phyloP scores from a whole-genome alignment of 176 grass and related monocot species.

The Typha latifolia region DNA sequence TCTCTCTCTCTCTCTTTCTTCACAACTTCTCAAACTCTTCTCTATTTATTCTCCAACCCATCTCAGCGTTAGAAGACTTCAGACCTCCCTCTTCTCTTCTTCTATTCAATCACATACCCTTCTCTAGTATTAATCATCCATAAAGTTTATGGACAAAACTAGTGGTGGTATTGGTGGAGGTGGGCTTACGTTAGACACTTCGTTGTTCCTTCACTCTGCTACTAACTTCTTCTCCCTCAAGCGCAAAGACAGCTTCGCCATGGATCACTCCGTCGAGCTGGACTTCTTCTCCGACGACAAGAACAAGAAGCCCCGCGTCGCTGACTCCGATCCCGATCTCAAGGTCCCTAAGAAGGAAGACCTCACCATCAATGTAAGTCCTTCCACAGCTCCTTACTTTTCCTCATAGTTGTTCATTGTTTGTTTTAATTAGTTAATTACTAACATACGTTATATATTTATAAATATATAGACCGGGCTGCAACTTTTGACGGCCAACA shows the following conservation, averaged over 20 bases:
- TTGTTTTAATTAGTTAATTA: not conserved
- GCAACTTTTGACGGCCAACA: slow-evolving; percentile 53
- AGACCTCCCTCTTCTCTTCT: slow-evolving; percentile 3
- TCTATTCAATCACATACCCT: not conserved
- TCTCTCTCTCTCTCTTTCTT: not conserved
- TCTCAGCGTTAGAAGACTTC: slow-evolving; percentile 46
- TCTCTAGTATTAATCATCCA: not conserved
- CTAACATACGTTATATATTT: not conserved
- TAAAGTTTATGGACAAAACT: not conserved
- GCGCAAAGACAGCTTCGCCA: not conserved
- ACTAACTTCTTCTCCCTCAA: slow-evolving; percentile 19
- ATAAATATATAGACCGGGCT: not conserved
- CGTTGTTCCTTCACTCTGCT: slow-evolving; percentile 4
- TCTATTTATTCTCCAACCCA: slow-evolving; percentile 36
- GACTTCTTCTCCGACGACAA: slow-evolving; percentile 94
- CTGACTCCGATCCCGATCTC: slow-evolving; percentile 17
- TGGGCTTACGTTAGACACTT: not conserved
- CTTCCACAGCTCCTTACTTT: not conserved
- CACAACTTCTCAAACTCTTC: not conserved
- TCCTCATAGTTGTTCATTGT: not conserved
- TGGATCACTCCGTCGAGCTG: slow-evolving; percentile 46
- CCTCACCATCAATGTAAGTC: slow-evolving; percentile 57
- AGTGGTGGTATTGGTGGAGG: not conserved
- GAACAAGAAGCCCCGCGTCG: slow-evolving; percentile 34
- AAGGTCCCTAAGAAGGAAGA: slow-evolving; percentile 4